Conservation (phyloP, 345 rosid genomes). For the Pistacia integerrima region DNA sequence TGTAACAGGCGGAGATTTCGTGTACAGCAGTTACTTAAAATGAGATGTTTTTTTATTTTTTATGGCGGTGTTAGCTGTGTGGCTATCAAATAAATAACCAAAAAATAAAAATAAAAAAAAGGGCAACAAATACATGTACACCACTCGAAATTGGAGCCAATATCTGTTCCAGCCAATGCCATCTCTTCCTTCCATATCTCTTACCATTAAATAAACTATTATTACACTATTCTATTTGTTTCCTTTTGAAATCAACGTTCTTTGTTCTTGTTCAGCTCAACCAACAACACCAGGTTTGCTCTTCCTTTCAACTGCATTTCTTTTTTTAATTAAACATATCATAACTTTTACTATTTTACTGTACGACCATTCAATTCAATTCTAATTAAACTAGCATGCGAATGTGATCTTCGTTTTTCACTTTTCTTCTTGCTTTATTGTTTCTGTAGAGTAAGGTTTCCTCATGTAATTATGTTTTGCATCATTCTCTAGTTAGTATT, state of each 20-base stretch:
- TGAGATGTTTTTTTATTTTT: not conserved
- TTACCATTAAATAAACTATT: not conserved
- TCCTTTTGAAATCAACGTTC: slow-evolving; percentile 3
- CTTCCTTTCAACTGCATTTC: too few relatives aligned
- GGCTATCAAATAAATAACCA: slow-evolving; percentile 13
- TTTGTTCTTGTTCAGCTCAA: not conserved
- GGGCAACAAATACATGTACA: slow-evolving; percentile 25
- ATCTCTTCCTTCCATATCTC: slow-evolving; percentile 59
- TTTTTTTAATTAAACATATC: too few relatives aligned
- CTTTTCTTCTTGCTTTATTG: not conserved
- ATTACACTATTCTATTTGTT: too few relatives aligned
- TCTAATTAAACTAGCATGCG: too few relatives aligned
- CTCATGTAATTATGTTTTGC: not conserved
- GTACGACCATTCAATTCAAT: too few relatives aligned
- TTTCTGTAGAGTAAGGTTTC: not conserved
- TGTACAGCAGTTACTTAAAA: not conserved
- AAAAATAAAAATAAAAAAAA: not conserved
- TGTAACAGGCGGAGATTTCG: not conserved
- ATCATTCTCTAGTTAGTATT: not conserved
- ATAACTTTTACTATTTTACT: too few relatives aligned
- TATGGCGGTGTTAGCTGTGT: not conserved
- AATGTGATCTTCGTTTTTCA: not conserved
- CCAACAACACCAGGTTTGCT: not conserved
- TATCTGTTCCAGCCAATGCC: slow-evolving; percentile 61
- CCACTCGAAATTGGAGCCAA: slow-evolving; percentile 54